These are phyloP conservation scores for Suillus luteus DNA, from an alignment of 768 basidiomycete species.

Conservation along the genomic window DNA sequence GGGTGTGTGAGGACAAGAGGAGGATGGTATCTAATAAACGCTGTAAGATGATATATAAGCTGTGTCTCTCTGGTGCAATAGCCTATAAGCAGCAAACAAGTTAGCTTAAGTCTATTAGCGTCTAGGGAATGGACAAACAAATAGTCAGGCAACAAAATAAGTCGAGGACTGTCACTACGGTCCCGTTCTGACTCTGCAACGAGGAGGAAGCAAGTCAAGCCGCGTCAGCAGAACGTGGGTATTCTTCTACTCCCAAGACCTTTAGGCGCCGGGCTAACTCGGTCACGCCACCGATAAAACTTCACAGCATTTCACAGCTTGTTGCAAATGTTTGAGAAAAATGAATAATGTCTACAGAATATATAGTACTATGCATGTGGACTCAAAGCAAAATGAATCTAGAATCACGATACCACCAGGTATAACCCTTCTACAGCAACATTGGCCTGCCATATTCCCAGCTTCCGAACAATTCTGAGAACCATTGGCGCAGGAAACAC, in stretches of 20 bases:
- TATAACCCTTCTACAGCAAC: constrained; percentile 74
- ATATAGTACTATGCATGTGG: constrained; percentile 3
- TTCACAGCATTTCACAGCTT: constrained; percentile 2
- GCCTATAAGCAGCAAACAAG: constrained; percentile 6
- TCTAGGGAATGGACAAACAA: background rate
- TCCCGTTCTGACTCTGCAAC: constrained; percentile 8
- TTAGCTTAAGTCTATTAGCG: background rate
- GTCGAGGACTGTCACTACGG: constrained; percentile 3
- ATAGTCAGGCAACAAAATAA: background rate
- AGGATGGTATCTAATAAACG: constrained; percentile 15
- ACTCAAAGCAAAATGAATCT: background rate
- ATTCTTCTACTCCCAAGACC: constrained; percentile 20
- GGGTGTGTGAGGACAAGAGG: constrained; percentile 23
- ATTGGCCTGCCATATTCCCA: constrained; percentile 85
- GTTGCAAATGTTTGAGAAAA: background rate
- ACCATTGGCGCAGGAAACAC: constrained; percentile 69
- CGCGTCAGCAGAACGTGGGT: constrained; percentile 37
- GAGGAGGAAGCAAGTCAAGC: constrained; percentile 37
- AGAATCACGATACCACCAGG: constrained; percentile 37
- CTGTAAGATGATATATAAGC: constrained; percentile 22
- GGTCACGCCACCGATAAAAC: constrained; percentile 35
- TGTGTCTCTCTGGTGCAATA: constrained; percentile 25
- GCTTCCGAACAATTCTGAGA: constrained; percentile 59
- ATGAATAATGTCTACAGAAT: background rate
- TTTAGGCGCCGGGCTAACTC: constrained; percentile 14